Base-by-base conservation (phyloP, 1,284 basidiomycete species). In the Phylloboletellus chloephorus region DNA sequence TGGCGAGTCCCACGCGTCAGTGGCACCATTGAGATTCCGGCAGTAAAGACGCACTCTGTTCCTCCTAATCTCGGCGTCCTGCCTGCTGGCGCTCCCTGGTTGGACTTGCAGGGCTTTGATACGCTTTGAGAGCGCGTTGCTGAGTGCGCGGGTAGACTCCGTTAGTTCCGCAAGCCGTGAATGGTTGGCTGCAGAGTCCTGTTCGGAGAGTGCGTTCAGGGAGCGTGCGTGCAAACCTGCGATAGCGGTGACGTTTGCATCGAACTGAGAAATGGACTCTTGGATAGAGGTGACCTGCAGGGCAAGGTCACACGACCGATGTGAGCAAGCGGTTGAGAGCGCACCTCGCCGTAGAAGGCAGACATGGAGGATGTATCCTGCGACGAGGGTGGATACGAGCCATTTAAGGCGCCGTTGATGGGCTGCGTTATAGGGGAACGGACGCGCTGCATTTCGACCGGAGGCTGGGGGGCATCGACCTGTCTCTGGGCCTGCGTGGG, bases 61-160 rank as follows among this genome's bases (percentile, higher is more conserved):
- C 64, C 73, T 80, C 49, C 82, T 74, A 43, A 84, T 79, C 54
- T 77, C 72, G 39, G 72, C 72, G 44, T 88, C 73, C 45, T 73
- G 68, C 7, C 57, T 32, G 17, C 62, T 11, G 64, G 58, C 38
- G 51, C 64, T 45, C 63, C 65, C 31, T 51, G 59, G 47, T 44
- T 61, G 44, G 42, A 51, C 47, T 54, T 67, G 70, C 40, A 91
- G 60, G 1, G 64, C 62, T 56, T 82, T 76, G 53, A 92, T 82
- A 26, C 80, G 71, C 32, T 70, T 68, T 56, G 84, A 87, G 45
- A 88, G 65, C 36, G 68, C 58, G 49, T 77, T 78, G 54, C 77
- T 79, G 41, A 84, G 65, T 1, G 68, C 59, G 41, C 79, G 73
- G 1, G 86, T 87, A 50, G 85, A 75, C 15, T 65, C 67, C 29